phyloP scores from a whole-genome alignment of 2,329 filamentous ascomycete genomes.

The Metarhizium humberi region DNA sequence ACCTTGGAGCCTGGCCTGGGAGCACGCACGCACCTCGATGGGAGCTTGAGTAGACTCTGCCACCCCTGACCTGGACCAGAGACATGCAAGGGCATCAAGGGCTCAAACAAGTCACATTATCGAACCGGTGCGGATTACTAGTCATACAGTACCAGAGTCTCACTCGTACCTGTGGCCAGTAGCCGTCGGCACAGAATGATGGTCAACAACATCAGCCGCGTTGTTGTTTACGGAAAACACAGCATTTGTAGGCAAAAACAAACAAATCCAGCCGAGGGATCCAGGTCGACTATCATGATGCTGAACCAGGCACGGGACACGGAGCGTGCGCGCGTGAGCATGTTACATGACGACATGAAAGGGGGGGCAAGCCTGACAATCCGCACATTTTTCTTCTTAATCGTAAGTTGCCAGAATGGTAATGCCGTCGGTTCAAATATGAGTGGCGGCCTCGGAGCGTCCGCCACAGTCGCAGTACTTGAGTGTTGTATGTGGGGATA shows the following conservation, averaged over 20 bases:
- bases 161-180: background rate
- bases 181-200: no score
- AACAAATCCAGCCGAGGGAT: background rate
- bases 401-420: background rate
- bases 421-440: background rate
- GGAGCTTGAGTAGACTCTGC: background rate
- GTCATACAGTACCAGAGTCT: conserved; percentile 1
- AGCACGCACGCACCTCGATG: background rate
- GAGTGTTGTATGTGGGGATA: background rate
- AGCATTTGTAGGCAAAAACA: background rate
- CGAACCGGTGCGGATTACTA: background rate
- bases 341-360: background rate
- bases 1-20: no score
- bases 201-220: no score
- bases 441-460: conserved; percentile 3
- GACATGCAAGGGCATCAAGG: conserved; percentile 10
- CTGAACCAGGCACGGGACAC: background rate
- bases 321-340: background rate
- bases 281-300: background rate
- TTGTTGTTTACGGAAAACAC: background rate
- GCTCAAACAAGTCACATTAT: conserved; percentile 3
- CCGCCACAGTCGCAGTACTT: background rate
- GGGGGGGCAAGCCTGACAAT: background rate
- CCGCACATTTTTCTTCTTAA: background rate
- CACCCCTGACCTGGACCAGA: conserved; percentile 8